phyloP scores from a whole-genome alignment of 345 rosid species.

The Luvunga scandens region DNA sequence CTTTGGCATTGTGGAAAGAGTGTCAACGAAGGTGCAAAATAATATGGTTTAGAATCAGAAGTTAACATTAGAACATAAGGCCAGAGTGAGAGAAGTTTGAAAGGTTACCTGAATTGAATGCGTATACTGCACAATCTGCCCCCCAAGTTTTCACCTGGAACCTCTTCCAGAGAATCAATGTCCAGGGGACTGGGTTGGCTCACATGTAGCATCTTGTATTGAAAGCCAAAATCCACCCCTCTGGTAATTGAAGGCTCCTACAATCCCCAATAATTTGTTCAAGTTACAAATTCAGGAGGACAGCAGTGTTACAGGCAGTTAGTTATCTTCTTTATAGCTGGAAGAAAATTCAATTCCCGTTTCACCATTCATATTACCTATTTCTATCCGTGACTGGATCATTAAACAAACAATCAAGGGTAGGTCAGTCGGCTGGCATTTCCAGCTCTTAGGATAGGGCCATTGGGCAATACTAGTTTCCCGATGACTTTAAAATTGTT shows the following conservation, averaged over 20 bases:
- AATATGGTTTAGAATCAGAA: neutral
- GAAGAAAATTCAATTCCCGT: neutral
- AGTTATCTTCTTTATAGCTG: neutral
- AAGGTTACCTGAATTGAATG: conserved; percentile 12
- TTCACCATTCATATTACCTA: conserved; percentile 29
- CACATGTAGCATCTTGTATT: neutral
- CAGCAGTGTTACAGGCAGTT: conserved; percentile 19
- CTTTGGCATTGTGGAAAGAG: neutral
- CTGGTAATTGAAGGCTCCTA: conserved; percentile 27
- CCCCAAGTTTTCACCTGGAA: conserved; percentile 12
- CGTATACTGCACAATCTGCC: conserved; percentile 25
- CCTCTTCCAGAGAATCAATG: conserved; percentile 13
- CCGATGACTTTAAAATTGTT: conserved; percentile 48
- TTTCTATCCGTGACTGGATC: conserved; percentile 62
- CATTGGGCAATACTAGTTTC: conserved; percentile 57
- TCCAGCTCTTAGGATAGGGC: conserved; percentile 57
- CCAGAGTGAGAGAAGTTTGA: neutral
- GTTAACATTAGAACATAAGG: neutral
- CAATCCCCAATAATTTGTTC: conserved; percentile 11
- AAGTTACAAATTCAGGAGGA: conserved; percentile 48
- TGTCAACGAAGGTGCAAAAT: neutral
- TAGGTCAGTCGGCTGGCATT: conserved; percentile 63
- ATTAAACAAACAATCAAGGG: conserved; percentile 52
- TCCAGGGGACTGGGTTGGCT: conserved; percentile 12
- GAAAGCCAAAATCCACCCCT: conserved; percentile 20